Evolutionary conservation across 176 grass and related monocot genomes (phyloP).

Genomic region (Bolboschoenus planiculmis): DNA sequence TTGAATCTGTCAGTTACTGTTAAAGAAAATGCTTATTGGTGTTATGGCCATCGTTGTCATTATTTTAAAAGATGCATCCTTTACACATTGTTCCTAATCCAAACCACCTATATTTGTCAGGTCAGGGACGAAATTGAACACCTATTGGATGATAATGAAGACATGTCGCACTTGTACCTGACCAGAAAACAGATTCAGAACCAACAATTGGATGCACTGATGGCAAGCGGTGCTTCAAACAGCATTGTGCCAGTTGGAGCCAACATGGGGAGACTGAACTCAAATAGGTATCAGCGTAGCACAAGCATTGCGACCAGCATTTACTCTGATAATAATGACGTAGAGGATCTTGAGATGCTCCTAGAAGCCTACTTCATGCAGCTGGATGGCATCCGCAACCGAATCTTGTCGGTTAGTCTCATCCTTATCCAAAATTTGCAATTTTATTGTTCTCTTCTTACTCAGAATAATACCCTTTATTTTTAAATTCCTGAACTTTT

Average conservation of each 20-base stretch:
- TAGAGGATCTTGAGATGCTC: conserved; percentile 97
- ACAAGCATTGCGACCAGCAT: conserved; percentile 76
- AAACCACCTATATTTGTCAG: conserved; percentile 31
- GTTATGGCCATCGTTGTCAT: not conserved
- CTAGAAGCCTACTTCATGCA: conserved; percentile 99
- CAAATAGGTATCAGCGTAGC: conserved; percentile 47
- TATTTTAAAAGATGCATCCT: not conserved
- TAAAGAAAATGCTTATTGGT: not conserved
- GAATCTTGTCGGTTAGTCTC: conserved; percentile 87
- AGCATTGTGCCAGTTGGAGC: conserved; percentile 51
- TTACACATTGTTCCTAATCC: not conserved
- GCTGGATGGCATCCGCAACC: conserved; percentile 91
- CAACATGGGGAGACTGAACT: conserved; percentile 45
- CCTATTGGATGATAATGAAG: conserved; percentile 92
- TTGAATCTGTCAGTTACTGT: not conserved
- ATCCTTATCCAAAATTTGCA: not conserved
- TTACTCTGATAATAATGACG: conserved; percentile 87
- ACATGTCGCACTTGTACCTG: conserved; percentile 92
- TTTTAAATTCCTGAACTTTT: not conserved
- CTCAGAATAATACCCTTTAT: not conserved
- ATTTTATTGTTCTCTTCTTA: not conserved
- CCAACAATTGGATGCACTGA: conserved; percentile 77
- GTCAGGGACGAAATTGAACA: conserved; percentile 99
- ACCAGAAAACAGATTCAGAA: conserved; percentile 94
- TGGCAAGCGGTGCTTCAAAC: conserved; percentile 72